phyloP scores from a whole-genome alignment of 202 grass and related monocot genomes.

The Alloteropsis angusta region DNA sequence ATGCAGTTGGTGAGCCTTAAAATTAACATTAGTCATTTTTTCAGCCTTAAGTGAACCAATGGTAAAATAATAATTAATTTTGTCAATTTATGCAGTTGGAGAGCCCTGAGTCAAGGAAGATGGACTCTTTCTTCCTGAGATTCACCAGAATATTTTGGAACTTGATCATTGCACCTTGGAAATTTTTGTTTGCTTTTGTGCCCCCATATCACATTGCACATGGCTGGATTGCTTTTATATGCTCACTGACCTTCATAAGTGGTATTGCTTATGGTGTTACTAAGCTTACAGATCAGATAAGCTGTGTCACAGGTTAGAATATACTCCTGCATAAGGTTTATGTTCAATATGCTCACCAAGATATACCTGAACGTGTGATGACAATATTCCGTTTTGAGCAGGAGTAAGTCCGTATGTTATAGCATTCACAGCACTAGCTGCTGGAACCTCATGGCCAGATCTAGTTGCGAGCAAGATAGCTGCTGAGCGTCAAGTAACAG shows the following conservation, averaged over 20 bases:
- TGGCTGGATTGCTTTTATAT: conserved; percentile 81
- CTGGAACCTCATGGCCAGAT: conserved; percentile 94
- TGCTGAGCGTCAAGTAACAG: conserved; percentile 82
- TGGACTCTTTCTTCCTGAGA: conserved; percentile 26
- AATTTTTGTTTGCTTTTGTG: conserved; percentile 71
- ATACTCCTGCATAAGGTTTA: conserved; percentile 11
- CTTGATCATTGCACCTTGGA: conserved; percentile 62
- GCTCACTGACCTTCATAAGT: conserved; percentile 67
- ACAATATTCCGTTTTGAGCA: conserved; percentile 23
- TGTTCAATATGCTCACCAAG: not conserved
- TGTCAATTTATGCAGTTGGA: conserved; percentile 43
- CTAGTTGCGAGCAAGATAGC: conserved; percentile 95
- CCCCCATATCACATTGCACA: conserved; percentile 70
- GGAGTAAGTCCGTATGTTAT: conserved; percentile 86
- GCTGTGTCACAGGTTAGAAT: conserved; percentile 73
- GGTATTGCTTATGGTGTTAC: conserved; percentile 88
- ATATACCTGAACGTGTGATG: not conserved
- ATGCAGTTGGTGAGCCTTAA: no score
- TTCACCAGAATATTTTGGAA: conserved; percentile 42
- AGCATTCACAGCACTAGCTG: conserved; percentile 82
- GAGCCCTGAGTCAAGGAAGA: conserved; percentile 45
- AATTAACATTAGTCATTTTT: no score
- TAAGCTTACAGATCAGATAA: conserved; percentile 86
- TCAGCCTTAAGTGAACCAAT: no score
- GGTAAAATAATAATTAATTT: not conserved